These are phyloP conservation scores for Aureobasidium lini DNA, from an alignment of 2,329 filamentous ascomycete genomes.

Conservation along the genomic window DNA sequence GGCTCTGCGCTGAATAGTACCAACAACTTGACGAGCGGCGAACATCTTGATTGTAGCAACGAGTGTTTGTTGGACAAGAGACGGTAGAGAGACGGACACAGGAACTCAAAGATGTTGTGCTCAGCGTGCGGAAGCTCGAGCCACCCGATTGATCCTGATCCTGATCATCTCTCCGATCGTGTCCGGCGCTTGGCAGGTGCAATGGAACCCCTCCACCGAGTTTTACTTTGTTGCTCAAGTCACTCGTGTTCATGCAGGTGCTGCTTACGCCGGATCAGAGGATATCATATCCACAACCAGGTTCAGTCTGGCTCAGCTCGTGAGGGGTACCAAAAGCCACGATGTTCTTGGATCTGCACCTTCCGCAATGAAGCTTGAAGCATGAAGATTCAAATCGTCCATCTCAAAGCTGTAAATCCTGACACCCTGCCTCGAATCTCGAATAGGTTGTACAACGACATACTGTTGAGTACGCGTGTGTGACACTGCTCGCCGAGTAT, in stretches of 20 bases:
- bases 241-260: background rate
- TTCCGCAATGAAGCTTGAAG: background rate
- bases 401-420: background rate
- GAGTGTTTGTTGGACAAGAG: conserved; percentile 8
- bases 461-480: no score
- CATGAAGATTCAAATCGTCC: background rate
- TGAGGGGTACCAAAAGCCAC: background rate
- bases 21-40: conserved; percentile 47
- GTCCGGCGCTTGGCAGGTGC: background rate
- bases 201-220: background rate
- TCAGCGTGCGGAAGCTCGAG: background rate
- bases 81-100: background rate
- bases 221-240: background rate
- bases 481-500: no score
- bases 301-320: no score
- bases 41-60: conserved; percentile 57
- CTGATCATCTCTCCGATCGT: background rate
- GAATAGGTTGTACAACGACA: no score
- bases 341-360: background rate
- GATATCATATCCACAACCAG: background rate
- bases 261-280: background rate
- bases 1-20: conserved; percentile 43
- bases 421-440: background rate
- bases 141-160: background rate
- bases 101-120: conserved; percentile 11